Evolutionary conservation across 2,329 filamentous ascomycete genomes (phyloP), one percentile per base, ranked within the genome.

Genomic region (Penicillium sp.): DNA sequence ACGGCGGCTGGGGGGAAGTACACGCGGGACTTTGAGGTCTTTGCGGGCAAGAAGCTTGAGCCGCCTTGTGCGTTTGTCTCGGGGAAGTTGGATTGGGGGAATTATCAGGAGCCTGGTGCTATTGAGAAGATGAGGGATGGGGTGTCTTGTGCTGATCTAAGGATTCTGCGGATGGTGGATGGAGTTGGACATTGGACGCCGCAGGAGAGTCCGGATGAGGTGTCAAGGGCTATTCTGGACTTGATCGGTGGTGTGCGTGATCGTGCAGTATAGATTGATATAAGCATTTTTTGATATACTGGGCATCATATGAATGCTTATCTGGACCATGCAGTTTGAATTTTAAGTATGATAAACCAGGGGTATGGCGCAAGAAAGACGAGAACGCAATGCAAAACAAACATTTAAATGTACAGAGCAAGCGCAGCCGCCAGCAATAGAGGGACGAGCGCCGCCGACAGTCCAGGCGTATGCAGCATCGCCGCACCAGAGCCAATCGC

Each of bases 151-250:
- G 73, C 69, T 24, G 77, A 80, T 54, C 87, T 84, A 64, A 75
- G 75, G 46, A 81, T 82, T 0, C 69, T 75, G 32, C 79, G 66
- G 46, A 71, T 85, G 16, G 73, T 89, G 11, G 79, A 85, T 14
- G 79, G 79, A 0, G 85, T 85, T 4, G 87, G 87, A 0, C 87
- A 89, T 73, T 89, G 87, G 87, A 81, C 87, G 34, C 85, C 87
- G 65, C 84, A 88, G 69, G 86, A 89, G 67, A 77, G 83, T 65
- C 81, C 84, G 1, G 78, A 82, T 59, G 77, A 73, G 50, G 82
- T 86, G 8, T 72, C 50, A 21, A 52, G 50, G 6, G 55, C 58
- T 1, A 63, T 63, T 29, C 31, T 62, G 21, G 59, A 62, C n/a
- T 32, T 62, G 32, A 42, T 32, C 27, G 24, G 18, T 24, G 45